Conservation (phyloP, 305 asterid species). For the Fraxinus xanthoxyloides region DNA sequence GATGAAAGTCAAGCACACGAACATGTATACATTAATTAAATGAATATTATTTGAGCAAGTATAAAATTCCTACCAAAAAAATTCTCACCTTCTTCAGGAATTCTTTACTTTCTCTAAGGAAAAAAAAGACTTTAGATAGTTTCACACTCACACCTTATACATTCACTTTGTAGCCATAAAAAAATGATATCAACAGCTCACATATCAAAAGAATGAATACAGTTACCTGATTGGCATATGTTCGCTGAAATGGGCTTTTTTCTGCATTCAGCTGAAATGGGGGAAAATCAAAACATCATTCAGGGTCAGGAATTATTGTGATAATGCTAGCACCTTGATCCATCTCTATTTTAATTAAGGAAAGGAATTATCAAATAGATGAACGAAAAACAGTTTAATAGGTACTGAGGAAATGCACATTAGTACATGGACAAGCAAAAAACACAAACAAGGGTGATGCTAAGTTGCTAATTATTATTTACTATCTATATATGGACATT, state of each 20-base stretch:
- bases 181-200: not conserved
- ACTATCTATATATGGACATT: not conserved
- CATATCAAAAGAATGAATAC: not conserved
- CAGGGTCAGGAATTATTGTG: not conserved
- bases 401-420: not conserved
- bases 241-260: constrained; percentile 55
- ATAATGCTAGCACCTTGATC: not conserved
- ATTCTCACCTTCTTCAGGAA: not conserved
- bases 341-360: not conserved
- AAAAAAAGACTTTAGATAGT: not conserved
- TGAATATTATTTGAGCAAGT: not conserved
- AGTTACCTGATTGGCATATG: constrained; percentile 52
- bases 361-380: not conserved
- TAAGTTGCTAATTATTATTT: not conserved
- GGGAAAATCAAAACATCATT: constrained; percentile 12
- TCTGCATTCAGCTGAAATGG: constrained; percentile 50
- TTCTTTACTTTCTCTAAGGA: not conserved
- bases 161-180: not conserved
- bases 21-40: not conserved
- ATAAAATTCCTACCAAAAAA: not conserved
- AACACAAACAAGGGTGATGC: not conserved
- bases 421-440: not conserved
- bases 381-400: not conserved
- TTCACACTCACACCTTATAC: not conserved
- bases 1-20: not conserved